These are phyloP conservation scores for Cyclotella baltica DNA, from an alignment of 108 stramenopile species.

Conservation along the genomic window DNA sequence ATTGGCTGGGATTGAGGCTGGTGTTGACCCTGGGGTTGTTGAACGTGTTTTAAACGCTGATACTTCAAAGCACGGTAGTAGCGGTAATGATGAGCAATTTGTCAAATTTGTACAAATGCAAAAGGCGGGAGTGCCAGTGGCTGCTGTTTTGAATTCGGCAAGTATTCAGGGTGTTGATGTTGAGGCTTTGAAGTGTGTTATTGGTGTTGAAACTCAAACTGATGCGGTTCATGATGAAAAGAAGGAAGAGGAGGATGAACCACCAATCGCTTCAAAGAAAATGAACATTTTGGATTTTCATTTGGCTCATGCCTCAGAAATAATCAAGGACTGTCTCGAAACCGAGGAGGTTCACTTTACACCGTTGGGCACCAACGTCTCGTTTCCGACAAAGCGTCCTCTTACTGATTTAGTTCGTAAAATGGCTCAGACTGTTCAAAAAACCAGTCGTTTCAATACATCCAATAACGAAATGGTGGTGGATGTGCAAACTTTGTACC, in stretches of 20 bases:
- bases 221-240: background rate
- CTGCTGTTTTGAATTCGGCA: conserved; percentile 49
- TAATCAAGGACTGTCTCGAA: no score
- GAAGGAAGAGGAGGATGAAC: background rate
- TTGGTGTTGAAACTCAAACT: background rate
- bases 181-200: conserved; percentile 19
- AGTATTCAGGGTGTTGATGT: conserved; percentile 47
- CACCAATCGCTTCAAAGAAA: no score
- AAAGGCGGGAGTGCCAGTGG: conserved; percentile 49
- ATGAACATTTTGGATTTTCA: no score
- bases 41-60: conserved; percentile 12
- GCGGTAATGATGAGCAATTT: background rate
- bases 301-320: no score
- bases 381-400: conserved; percentile 31
- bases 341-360: no score
- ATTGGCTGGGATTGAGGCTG: conserved; percentile 27
- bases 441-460: conserved; percentile 28
- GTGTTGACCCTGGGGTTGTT: conserved; percentile 6
- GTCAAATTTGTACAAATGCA: conserved; percentile 46
- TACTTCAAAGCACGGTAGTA: background rate
- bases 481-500: conserved; percentile 52
- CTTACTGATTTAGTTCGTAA: conserved; percentile 59
- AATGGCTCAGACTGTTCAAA: conserved; percentile 65
- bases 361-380: conserved; percentile 4
- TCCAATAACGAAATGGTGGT: conserved; percentile 39